Evolutionary conservation across 768 basidiomycete species (phyloP), one percentile per base, ranked within the genome.

Genomic region (Suillus lakei): DNA sequence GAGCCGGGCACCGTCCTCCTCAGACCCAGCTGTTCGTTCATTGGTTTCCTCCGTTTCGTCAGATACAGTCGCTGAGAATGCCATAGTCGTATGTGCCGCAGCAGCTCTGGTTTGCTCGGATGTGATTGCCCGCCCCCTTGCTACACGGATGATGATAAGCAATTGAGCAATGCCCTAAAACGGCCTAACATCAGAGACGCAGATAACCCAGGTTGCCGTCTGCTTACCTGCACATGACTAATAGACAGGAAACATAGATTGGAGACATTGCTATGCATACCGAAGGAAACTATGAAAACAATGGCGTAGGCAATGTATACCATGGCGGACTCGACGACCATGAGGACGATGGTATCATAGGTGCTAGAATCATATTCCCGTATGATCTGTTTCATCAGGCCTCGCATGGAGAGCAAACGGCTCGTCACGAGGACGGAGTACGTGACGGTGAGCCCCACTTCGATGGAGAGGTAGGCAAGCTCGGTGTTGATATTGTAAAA

Each of bases 241-340:
- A 82, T 55, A 23, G 74, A 59, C 30, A 74, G 53, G n/a, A 82
- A 68, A 15, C 79, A 70, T 5, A 79, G 64, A 62, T 80, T 78
- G 18, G 71, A 70, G 21, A 78, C 28, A 5, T 72, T 58, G 5
- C 65, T 70, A 51, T 73, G 66, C 3, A 72, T 23, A 2, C 71
- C 74, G 50, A 73, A 82, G 1, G 74, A 64, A 21, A 80, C 39
- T 30, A 82, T 66, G 64, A 79, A 81, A 28, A 79, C 54, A 16
- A 80, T 50, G 16, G 68, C 71, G 18, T 74, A 64, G 1, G 66
- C 59, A 2, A 74, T 58, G 61, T 79, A 79, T 18, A 75, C 60
- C 1, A 73, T 67, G 4, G 80, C 78, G 18, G 77, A 78, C 62
- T 82, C 81, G 64, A 82, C 63, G 26, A 80, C 62, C 73, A 82